Evolutionary conservation across 352 stramenopile species (phyloP).

Genomic region (Globisporangium apiculatum): DNA sequence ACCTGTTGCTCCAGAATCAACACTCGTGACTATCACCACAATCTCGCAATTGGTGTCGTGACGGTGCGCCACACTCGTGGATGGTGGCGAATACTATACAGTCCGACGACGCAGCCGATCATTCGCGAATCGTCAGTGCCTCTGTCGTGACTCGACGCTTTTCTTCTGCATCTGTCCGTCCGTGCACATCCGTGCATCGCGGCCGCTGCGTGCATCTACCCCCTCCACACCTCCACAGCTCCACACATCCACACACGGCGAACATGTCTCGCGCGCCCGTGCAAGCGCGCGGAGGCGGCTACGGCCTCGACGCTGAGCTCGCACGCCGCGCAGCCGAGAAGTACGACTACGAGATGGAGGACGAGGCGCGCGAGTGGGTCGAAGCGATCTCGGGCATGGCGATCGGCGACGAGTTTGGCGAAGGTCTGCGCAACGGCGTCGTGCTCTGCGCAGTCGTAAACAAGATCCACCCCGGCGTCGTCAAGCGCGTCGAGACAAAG

Average conservation of each 20-base stretch:
- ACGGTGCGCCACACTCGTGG: neutral
- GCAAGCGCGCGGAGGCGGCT: slow-evolving; percentile 67
- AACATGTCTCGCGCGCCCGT: slow-evolving; percentile 24
- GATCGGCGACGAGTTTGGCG: slow-evolving; percentile 77
- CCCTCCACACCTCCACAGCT: neutral
- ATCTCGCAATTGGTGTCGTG: too few relatives aligned
- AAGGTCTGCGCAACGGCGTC: slow-evolving; percentile 69
- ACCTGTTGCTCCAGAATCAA: too few relatives aligned
- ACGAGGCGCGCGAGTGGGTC: slow-evolving; percentile 82
- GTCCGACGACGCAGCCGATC: neutral
- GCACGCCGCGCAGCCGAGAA: slow-evolving; percentile 73
- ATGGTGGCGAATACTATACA: neutral
- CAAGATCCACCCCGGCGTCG: slow-evolving; percentile 54
- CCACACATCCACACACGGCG: neutral
- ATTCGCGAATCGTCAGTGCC: neutral
- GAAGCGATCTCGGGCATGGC: slow-evolving; percentile 67
- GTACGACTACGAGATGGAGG: slow-evolving; percentile 87
- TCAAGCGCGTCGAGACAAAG: slow-evolving; percentile 71
- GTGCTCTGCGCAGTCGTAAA: slow-evolving; percentile 84
- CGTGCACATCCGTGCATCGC: neutral
- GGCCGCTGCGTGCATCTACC: neutral
- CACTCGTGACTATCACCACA: too few relatives aligned
- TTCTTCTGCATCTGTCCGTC: neutral
- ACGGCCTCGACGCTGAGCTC: slow-evolving; percentile 87
- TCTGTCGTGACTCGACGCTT: neutral